Evolutionary conservation across 208 protist genomes (phyloP).

Genomic region (Acanthamoeba quina): DNA sequence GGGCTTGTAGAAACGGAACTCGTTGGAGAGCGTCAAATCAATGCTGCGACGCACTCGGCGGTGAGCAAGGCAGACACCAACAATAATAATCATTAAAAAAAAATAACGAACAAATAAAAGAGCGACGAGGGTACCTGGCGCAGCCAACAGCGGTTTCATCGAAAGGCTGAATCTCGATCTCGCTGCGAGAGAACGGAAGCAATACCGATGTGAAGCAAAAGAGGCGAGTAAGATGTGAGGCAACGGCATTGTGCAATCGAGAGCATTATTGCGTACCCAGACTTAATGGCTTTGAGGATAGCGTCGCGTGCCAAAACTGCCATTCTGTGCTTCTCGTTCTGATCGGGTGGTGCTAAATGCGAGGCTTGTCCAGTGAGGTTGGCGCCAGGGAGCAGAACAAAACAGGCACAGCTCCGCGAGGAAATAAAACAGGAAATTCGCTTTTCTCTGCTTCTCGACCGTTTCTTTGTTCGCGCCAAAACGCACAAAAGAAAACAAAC

Average conservation of each 20-base stretch:
- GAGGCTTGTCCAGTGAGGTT: no score
- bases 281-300: constrained; percentile 37
- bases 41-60: no score
- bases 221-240: neutral
- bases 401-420: no score
- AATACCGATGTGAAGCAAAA: no score
- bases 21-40: constrained; percentile 62
- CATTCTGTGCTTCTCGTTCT: neutral
- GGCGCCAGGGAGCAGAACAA: no score
- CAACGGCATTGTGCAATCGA: neutral
- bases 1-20: constrained; percentile 68
- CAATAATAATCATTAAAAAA: neutral
- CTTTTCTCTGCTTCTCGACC: no score
- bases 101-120: neutral
- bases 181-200: no score
- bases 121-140: constrained; percentile 31
- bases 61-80: neutral
- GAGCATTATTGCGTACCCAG: constrained; percentile 12
- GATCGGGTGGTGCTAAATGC: no score
- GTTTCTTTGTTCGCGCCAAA: no score
- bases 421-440: no score
- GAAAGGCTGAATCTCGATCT: constrained; percentile 54
- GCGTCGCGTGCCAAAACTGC: constrained; percentile 43
- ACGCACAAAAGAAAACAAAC: no score
- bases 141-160: constrained; percentile 64